Evolutionary conservation across 2,329 filamentous ascomycete species (phyloP).

Genomic region (Fusarium sp.): DNA sequence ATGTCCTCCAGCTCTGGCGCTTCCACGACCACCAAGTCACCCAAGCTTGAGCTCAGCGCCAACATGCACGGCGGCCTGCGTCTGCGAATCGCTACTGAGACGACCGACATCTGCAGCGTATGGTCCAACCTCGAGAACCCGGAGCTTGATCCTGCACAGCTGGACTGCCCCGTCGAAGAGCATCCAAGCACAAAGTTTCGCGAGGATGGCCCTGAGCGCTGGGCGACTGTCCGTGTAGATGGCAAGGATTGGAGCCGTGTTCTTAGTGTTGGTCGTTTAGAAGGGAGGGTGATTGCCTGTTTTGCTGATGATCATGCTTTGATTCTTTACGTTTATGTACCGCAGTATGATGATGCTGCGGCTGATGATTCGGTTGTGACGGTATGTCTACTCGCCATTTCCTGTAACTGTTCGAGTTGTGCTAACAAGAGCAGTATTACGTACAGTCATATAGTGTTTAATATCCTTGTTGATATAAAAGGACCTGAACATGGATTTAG

Average conservation of each 20-base stretch:
- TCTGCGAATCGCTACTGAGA: conserved; percentile 82
- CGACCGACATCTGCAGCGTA: conserved; percentile 82
- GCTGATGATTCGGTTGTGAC: conserved; percentile 80
- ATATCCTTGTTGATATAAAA: background rate
- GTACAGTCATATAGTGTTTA: conserved; percentile 54
- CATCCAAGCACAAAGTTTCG: conserved; percentile 85
- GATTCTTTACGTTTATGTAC: conserved; percentile 84
- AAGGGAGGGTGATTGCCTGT: conserved; percentile 92
- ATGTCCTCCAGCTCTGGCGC: conserved; percentile 54
- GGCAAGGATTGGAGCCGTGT: conserved; percentile 94
- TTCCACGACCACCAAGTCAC: conserved; percentile 56
- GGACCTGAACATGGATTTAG: background rate
- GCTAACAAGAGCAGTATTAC: conserved; percentile 52
- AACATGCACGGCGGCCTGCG: conserved; percentile 93
- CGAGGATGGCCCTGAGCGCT: conserved; percentile 78
- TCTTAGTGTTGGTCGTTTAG: conserved; percentile 88
- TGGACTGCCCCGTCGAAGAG: conserved; percentile 76
- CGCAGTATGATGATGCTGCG: conserved; percentile 71
- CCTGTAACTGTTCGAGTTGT: background rate
- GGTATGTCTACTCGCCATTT: conserved; percentile 53
- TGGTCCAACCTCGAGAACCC: conserved; percentile 91
- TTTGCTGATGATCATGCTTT: conserved; percentile 83
- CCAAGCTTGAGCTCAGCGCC: conserved; percentile 85
- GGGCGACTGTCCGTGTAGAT: conserved; percentile 91
- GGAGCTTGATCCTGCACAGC: conserved; percentile 79